Conservation (phyloP, 2,329 filamentous ascomycete genomes). For the Sordariomycetes sp. region DNA sequence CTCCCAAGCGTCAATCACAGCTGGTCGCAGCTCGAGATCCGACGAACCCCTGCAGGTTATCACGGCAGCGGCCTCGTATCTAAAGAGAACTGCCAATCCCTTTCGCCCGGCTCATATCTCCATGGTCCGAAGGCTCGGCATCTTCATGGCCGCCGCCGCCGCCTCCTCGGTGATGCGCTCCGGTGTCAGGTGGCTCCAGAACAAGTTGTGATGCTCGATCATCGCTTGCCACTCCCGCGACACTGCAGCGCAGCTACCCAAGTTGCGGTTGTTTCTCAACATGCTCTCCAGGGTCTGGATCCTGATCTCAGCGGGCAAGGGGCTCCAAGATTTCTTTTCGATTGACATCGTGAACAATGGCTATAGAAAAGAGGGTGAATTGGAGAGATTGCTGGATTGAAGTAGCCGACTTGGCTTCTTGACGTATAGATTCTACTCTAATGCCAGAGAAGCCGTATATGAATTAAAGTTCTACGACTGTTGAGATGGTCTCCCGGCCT, state of each 20-base stretch:
- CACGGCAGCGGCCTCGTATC: constrained; percentile 10
- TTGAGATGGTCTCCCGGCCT: too few species aligned
- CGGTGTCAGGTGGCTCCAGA: constrained; percentile 15
- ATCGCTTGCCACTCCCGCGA: constrained; percentile 16
- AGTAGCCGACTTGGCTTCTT: neutral
- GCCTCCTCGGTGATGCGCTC: constrained; percentile 13
- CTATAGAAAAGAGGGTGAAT: neutral
- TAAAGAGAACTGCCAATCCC: constrained; percentile 12
- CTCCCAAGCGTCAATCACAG: constrained; percentile 12
- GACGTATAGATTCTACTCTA: too few species aligned
- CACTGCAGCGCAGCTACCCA: constrained; percentile 13
- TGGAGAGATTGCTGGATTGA: neutral
- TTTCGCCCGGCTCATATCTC: constrained; percentile 18
- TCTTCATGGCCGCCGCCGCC: constrained; percentile 12
- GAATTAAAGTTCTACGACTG: too few species aligned
- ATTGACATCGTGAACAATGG: neutral
- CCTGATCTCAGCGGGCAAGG: neutral
- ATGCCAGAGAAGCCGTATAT: too few species aligned
- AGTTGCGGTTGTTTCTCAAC: constrained; percentile 8
- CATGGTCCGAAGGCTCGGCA: constrained; percentile 16
- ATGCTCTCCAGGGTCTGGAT: neutral
- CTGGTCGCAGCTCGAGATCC: constrained; percentile 8
- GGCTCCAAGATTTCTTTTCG: neutral
- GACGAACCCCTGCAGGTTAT: constrained; percentile 13
- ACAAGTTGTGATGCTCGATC: constrained; percentile 16